Percentiles rank a stretch among this genome's conserved stretches.
Conservation (phyloP, 768 basidiomycete species). For the Mycena alexandri region DNA sequence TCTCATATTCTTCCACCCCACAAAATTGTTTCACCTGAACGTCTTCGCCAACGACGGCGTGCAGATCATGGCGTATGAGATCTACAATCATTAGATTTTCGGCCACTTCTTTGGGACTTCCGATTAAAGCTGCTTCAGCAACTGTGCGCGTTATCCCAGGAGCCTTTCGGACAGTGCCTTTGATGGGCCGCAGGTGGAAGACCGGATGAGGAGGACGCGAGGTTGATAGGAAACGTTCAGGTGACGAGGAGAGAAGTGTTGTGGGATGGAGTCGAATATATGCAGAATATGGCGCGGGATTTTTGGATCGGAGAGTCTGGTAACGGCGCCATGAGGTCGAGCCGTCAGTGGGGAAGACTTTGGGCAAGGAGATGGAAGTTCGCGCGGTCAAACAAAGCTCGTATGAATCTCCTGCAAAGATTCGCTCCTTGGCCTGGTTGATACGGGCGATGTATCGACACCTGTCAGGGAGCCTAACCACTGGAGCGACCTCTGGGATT, state of each 20-base stretch:
- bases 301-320: conserved; percentile 75
- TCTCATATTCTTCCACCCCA: conserved; percentile 90
- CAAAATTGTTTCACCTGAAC: conserved; percentile 91
- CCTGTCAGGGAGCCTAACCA: conserved; percentile 68
- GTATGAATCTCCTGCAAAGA: conserved; percentile 90
- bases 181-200: conserved; percentile 94
- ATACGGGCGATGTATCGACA: conserved; percentile 77
- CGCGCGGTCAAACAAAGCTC: conserved; percentile 91
- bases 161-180: conserved; percentile 87
- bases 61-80: conserved; percentile 92
- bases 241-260: conserved; percentile 87
- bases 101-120: conserved; percentile 89
- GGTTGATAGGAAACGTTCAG: conserved; percentile 91
- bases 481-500: conserved; percentile 33
- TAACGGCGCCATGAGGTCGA: conserved; percentile 81
- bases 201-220: conserved; percentile 71
- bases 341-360: conserved; percentile 41
- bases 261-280: conserved; percentile 84
- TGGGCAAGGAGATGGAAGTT: conserved; percentile 67
- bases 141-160: conserved; percentile 72
- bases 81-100: conserved; percentile 99
- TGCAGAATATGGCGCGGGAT: conserved; percentile 91
- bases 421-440: conserved; percentile 74
- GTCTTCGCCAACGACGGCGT: conserved; percentile 84
- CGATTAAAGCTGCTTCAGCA: conserved; percentile 72